Conservation (phyloP, 78 protist species). For the Emiliania huxleyi region DNA sequence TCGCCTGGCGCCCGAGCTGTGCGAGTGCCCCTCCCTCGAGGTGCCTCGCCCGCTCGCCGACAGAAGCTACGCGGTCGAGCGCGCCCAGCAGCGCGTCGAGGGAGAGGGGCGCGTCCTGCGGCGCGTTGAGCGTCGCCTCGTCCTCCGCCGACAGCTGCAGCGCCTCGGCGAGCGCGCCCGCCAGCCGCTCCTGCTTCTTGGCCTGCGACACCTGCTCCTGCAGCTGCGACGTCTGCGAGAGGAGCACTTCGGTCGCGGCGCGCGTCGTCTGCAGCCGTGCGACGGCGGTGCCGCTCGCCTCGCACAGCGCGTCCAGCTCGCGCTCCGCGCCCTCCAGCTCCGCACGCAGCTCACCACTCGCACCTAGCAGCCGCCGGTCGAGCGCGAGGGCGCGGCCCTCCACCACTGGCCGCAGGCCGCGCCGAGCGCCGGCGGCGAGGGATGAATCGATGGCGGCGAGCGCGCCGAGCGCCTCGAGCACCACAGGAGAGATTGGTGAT, state of each 20-base stretch:
- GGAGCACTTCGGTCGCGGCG: background rate
- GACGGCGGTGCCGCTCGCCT: background rate
- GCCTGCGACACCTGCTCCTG: background rate
- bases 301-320: background rate
- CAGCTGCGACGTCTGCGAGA: background rate
- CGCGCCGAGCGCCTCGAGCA: background rate
- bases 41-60: background rate
- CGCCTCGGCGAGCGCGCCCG: background rate
- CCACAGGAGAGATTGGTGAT: no score
- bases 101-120: background rate
- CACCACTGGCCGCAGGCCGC: background rate
- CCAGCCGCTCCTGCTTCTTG: background rate
- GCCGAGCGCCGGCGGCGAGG: background rate
- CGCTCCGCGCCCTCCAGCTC: background rate
- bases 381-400: background rate
- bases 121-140: background rate
- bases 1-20: background rate
- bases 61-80: background rate
- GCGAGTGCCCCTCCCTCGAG: background rate
- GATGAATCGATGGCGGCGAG: background rate
- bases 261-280: background rate
- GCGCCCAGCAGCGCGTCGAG: background rate
- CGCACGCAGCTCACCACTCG: background rate
- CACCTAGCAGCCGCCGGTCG: background rate
- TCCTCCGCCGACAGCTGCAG: background rate